phyloP scores from a whole-genome alignment of 306 rosid species.

The Acacia acuminata region DNA sequence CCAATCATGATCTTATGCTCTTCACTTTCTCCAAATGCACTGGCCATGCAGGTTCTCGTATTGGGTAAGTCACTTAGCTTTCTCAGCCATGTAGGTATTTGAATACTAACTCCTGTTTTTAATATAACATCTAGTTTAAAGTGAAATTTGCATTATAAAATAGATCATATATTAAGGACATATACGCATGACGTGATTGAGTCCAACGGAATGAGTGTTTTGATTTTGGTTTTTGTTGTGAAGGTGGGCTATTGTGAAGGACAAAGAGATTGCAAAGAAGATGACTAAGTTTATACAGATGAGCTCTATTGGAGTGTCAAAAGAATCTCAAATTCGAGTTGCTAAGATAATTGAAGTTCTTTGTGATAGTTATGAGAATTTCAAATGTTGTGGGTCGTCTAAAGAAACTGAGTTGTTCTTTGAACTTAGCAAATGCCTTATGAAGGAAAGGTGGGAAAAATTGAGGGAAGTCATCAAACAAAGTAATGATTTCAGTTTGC shows the following conservation, averaged over 20 bases:
- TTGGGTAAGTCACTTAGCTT: slow-evolving; percentile 52
- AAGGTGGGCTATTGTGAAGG: slow-evolving; percentile 87
- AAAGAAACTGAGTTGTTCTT: slow-evolving; percentile 51
- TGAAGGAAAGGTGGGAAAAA: slow-evolving; percentile 72
- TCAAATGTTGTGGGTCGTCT: slow-evolving; percentile 34
- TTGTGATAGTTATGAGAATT: slow-evolving; percentile 53
- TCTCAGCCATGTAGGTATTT: too few relatives aligned
- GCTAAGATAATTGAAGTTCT: slow-evolving; percentile 65
- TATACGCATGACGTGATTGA: neutral
- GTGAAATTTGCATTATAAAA: too few relatives aligned
- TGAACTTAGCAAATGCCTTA: slow-evolving; percentile 31
- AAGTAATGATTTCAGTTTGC: slow-evolving; percentile 43
- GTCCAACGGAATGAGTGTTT: neutral
- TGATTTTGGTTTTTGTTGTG: slow-evolving; percentile 10
- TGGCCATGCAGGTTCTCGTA: slow-evolving; percentile 89
- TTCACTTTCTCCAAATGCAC: slow-evolving; percentile 93
- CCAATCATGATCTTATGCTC: slow-evolving; percentile 64
- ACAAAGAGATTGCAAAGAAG: slow-evolving; percentile 63
- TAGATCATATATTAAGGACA: too few relatives aligned
- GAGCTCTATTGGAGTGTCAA: slow-evolving; percentile 76
- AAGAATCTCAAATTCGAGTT: slow-evolving; percentile 74
- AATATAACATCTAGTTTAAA: too few relatives aligned
- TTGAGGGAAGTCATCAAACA: slow-evolving; percentile 40
- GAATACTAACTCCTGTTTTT: too few relatives aligned
- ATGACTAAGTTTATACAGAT: slow-evolving; percentile 59